These are phyloP conservation scores for Malassezia sp. DNA, from an alignment of 1,284 basidiomycete genomes.

Conservation along the genomic window DNA sequence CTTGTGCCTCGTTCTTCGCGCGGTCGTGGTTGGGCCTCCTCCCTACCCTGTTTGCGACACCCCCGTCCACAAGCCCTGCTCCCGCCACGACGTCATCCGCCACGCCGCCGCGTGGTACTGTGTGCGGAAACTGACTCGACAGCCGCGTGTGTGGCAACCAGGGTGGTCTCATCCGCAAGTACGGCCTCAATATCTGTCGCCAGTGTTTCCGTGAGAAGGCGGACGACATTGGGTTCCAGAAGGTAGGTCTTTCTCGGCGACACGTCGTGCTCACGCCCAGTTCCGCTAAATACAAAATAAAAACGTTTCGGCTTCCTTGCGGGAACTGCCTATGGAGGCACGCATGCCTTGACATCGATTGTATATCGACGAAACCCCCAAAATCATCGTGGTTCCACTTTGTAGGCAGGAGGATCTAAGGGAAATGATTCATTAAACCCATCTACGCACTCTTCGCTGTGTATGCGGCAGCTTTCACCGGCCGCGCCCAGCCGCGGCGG, in stretches of 20 bases:
- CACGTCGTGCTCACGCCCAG: not conserved
- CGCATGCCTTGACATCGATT: not conserved
- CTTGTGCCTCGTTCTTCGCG: too few species aligned
- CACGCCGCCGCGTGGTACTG: not conserved
- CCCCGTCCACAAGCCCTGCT: too few species aligned
- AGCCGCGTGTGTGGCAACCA: constrained; percentile 46
- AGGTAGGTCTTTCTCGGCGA: constrained; percentile 17
- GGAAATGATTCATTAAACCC: not conserved
- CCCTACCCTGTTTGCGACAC: too few species aligned
- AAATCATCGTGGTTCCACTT: constrained; percentile 5
- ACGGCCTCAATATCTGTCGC: constrained; percentile 46
- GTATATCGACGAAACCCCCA: too few species aligned
- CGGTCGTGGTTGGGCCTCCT: too few species aligned
- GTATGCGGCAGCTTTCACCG: constrained; percentile 5
- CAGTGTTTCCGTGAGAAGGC: constrained; percentile 47
- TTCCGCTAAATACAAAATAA: constrained; percentile 16
- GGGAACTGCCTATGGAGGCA: too few species aligned
- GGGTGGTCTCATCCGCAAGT: constrained; percentile 46
- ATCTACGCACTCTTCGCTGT: not conserved
- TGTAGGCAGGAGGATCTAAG: too few species aligned
- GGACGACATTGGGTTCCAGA: constrained; percentile 43
- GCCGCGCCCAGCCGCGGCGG: constrained; percentile 32
- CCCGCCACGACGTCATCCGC: too few species aligned
- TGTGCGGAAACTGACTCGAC: constrained; percentile 8
- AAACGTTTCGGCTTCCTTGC: too few species aligned